Evolutionary conservation across 257 asterid genomes (phyloP), one percentile per base, ranked within the genome.

Genomic region (Verbena officinalis): DNA sequence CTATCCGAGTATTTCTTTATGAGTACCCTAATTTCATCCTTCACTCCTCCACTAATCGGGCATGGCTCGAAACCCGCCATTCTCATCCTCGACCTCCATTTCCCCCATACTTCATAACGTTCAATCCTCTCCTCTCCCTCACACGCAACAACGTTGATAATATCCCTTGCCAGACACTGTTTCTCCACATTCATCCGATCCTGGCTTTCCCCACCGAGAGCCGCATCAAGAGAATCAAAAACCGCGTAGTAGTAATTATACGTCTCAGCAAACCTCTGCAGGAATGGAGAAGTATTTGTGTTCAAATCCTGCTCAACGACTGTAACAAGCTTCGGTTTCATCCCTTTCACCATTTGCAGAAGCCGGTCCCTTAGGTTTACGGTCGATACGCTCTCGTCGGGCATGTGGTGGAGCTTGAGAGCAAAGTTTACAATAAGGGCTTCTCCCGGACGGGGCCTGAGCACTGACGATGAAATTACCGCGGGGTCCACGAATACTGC

Each of bases 401-500:
- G 99, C 85, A 90, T 69, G 85, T 93, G 99, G 80, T 93, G 99
- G 64, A 93, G 97, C 91, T 90, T 97, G 75, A 93, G 90, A 1
- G 99, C 96, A 7, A 90, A 93, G 75, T 93, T 93, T 44, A 93
- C 95, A 0, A 93, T 55, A 7, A 90, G 55, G 24, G 95, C 94
- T 72, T 90, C n/a, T n/a, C 81, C 84, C 0, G 92, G 89, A 52
- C 48, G 80, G 75, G 86, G 69, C 3, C 73, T 65, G 0, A 90
- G 87, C 79, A 82, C 68, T 3, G 71, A 57, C 3, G 88, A 86
- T 16, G 88, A 74, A 40, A 93, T 84, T 44, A 90, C 58, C 52
- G 88, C 83, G 5, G 95, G 81, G 51, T 78, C 76, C 13, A 95
- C 78, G 30, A 90, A 79, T 66, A 90, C 80, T 0, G 95, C 83